Conservation (phyloP, 768 basidiomycete species). For the Peribolospora kevripleyi region DNA sequence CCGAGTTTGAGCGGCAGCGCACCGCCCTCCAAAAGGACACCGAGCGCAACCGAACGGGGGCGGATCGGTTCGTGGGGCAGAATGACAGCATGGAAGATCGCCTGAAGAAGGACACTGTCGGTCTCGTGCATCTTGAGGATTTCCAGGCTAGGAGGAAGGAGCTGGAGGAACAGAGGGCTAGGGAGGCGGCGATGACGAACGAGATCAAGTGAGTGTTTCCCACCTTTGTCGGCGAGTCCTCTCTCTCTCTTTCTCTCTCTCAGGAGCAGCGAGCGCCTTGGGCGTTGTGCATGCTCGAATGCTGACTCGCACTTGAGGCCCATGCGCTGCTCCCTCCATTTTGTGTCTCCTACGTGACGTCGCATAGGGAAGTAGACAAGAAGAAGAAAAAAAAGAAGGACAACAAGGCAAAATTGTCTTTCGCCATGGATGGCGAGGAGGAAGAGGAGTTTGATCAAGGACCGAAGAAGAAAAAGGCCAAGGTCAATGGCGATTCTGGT, state of each 20-base stretch:
- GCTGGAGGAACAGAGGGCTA: conserved; percentile 69
- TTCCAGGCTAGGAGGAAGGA: conserved; percentile 74
- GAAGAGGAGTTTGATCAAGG: conserved; percentile 14
- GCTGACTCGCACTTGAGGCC: background rate
- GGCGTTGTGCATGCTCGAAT: too few species aligned
- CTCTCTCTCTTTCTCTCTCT: background rate
- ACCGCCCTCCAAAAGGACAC: conserved; percentile 31
- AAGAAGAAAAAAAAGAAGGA: conserved; percentile 87
- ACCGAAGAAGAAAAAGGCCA: conserved; percentile 1
- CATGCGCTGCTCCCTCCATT: background rate
- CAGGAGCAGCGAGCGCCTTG: too few species aligned
- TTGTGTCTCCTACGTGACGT: conserved; percentile 48
- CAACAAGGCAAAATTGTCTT: conserved; percentile 69
- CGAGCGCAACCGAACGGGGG: conserved; percentile 26
- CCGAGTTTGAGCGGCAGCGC: conserved; percentile 61
- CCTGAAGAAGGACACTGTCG: conserved; percentile 72
- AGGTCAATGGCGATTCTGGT: background rate
- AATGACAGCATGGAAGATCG: conserved; percentile 84
- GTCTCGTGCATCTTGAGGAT: conserved; percentile 71
- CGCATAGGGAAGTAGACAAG: conserved; percentile 51
- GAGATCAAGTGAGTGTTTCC: conserved; percentile 54
- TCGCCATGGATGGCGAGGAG: conserved; percentile 65
- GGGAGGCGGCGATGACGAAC: conserved; percentile 61
- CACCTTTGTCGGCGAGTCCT: conserved; percentile 9
- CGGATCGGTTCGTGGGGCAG: conserved; percentile 75